Evolutionary conservation across 31 red algal genomes (phyloP).

Genomic region (Asparagopsis taxiformis): DNA sequence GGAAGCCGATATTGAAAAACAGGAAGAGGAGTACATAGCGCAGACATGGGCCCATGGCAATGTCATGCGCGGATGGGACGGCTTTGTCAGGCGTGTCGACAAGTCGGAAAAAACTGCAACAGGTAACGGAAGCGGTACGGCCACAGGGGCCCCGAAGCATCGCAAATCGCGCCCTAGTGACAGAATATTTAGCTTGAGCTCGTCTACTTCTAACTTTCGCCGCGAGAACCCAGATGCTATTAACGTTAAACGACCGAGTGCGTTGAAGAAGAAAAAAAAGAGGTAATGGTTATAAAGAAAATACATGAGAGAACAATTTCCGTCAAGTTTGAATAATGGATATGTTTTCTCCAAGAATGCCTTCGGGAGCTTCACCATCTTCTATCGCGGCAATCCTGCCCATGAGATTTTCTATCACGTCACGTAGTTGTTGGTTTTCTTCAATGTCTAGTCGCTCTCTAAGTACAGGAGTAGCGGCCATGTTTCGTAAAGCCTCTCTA

Average conservation of each 20-base stretch:
- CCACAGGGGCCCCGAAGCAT: slow-evolving; percentile 23
- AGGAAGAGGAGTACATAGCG: slow-evolving; percentile 73
- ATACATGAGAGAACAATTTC: too few relatives aligned
- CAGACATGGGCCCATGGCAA: slow-evolving; percentile 84
- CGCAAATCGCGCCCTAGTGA: slow-evolving; percentile 40
- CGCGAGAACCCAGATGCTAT: slow-evolving; percentile 30
- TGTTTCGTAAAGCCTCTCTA: slow-evolving; percentile 24
- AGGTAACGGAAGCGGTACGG: slow-evolving; percentile 25
- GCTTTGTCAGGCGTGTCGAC: slow-evolving; percentile 23
- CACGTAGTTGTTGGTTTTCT: slow-evolving; percentile 18
- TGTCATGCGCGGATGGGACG: slow-evolving; percentile 82
- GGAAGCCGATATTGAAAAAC: slow-evolving; percentile 40
- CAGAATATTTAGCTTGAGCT: slow-evolving; percentile 60
- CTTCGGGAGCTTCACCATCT: slow-evolving; percentile 6
- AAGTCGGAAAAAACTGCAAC: slow-evolving; percentile 9
- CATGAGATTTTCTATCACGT: slow-evolving; percentile 16
- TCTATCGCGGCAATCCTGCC: slow-evolving; percentile 26
- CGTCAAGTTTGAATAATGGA: too few relatives aligned
- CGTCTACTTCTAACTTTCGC: slow-evolving; percentile 32
- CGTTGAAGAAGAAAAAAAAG: slow-evolving; percentile 51
- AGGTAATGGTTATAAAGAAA: too few relatives aligned
- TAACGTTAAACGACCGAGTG: slow-evolving; percentile 19
- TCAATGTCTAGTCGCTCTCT: slow-evolving; percentile 32
- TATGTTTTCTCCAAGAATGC: too few relatives aligned
- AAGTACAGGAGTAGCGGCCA: slow-evolving; percentile 27